Conservation (phyloP, 1,139 yeast species). For the Maudiozyma humilis region DNA sequence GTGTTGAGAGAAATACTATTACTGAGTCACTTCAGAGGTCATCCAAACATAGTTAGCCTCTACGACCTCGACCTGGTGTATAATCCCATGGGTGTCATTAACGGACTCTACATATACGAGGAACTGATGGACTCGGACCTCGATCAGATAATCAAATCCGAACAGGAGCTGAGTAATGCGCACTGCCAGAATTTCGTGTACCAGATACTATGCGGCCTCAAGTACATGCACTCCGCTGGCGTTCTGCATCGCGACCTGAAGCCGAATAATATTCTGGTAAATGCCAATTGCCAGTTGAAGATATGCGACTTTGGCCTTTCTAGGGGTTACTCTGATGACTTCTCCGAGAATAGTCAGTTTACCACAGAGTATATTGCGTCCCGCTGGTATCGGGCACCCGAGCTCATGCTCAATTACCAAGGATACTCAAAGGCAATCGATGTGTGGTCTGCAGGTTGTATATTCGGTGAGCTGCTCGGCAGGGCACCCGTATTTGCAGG, state of each 20-base stretch:
- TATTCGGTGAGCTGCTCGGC: constrained; percentile 84
- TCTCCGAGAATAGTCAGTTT: constrained; percentile 81
- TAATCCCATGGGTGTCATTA: constrained; percentile 49
- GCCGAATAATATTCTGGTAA: constrained; percentile 87
- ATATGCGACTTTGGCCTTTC: constrained; percentile 97
- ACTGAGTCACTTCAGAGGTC: constrained; percentile 84
- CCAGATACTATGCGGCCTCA: constrained; percentile 86
- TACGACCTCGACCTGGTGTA: constrained; percentile 84
- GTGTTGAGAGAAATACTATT: constrained; percentile 84
- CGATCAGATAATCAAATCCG: constrained; percentile 92
- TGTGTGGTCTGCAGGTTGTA: constrained; percentile 96
- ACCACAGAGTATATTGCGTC: constrained; percentile 97
- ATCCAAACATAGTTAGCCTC: constrained; percentile 84
- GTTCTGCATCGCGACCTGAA: constrained; percentile 90
- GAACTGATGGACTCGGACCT: constrained; percentile 97
- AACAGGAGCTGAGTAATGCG: constrained; percentile 88
- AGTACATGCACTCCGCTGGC: constrained; percentile 92
- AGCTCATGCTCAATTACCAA: constrained; percentile 87
- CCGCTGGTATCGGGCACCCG: constrained; percentile 97
- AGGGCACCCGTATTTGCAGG: constrained; percentile 92
- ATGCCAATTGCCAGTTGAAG: constrained; percentile 92
- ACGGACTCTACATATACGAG: constrained; percentile 86
- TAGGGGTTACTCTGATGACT: constrained; percentile 81
- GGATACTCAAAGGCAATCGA: constrained; percentile 94
- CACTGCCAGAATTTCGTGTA: constrained; percentile 90